phyloP scores from a whole-genome alignment of 2,329 filamentous ascomycete species.

The Talaromyces pinophilus region DNA sequence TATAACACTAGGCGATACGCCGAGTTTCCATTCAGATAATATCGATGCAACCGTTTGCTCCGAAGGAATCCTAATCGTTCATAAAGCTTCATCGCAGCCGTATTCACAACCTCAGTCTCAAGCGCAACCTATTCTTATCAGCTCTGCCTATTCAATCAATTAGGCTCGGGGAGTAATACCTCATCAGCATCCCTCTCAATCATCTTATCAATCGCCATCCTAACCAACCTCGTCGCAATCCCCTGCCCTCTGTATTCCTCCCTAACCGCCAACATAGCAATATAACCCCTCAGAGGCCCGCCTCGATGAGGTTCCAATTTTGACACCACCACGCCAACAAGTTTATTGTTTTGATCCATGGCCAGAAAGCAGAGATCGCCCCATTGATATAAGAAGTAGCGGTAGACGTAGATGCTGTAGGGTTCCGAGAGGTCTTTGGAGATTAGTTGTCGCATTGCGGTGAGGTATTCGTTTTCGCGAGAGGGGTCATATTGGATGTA shows the following conservation, averaged over 20 bases:
- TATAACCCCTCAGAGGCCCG: conserved; percentile 87
- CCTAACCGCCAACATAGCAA: conserved; percentile 95
- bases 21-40: conserved; percentile 95
- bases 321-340: conserved; percentile 90
- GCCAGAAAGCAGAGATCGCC: conserved; percentile 92
- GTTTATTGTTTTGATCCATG: conserved; percentile 54
- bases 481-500: conserved; percentile 62
- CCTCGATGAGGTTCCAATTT: conserved; percentile 90
- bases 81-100: conserved; percentile 86
- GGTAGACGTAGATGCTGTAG: conserved; percentile 98
- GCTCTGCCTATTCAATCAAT: neutral
- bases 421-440: conserved; percentile 96
- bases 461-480: conserved; percentile 68
- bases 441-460: conserved; percentile 87
- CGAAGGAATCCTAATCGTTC: conserved; percentile 88
- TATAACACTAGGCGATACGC: conserved; percentile 86
- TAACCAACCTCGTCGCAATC: conserved; percentile 86
- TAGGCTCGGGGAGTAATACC: conserved; percentile 36
- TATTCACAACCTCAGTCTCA: conserved; percentile 93
- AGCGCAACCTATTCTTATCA: conserved; percentile 66
- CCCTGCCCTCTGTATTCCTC: conserved; percentile 77
- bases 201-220: conserved; percentile 90
- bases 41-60: conserved; percentile 89
- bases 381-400: conserved; percentile 98
- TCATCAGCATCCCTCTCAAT: conserved; percentile 80